Conservation (phyloP, 345 rosid genomes). For the Hypericum perforatum region DNA sequence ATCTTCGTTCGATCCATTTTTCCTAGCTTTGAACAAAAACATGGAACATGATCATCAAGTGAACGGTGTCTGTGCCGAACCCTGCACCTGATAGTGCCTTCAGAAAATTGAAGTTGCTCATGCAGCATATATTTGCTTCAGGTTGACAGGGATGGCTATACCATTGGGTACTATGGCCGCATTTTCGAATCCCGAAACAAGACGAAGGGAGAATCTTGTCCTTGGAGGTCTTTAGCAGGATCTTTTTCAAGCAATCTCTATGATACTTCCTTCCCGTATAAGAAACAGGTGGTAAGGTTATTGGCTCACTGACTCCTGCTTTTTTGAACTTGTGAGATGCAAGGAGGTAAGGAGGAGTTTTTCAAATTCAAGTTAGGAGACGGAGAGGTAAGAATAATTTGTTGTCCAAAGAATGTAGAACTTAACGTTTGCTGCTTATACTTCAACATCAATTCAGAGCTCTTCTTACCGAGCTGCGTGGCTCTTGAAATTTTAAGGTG, state of each 20-base stretch:
- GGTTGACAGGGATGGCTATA: slow-evolving; percentile 99
- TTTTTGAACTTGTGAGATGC: slow-evolving; percentile 6
- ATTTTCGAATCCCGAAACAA: slow-evolving; percentile 98
- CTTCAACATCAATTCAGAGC: no score
- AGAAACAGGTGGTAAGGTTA: no score
- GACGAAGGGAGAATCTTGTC: slow-evolving; percentile 46
- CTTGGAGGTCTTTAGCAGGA: neutral
- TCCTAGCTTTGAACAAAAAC: no score
- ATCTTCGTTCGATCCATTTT: no score
- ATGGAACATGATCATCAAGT: no score
- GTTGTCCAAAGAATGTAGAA: neutral
- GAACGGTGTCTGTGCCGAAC: no score
- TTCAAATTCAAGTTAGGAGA: slow-evolving; percentile 78
- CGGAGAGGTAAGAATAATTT: slow-evolving; percentile 37
- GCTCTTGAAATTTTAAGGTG: slow-evolving; percentile 43
- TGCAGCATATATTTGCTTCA: slow-evolving; percentile 18
- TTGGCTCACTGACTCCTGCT: no score
- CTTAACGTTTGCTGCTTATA: no score
- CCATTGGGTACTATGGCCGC: slow-evolving; percentile 97
- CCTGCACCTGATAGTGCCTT: no score
- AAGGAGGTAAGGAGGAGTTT: slow-evolving; percentile 85
- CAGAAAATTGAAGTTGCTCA: neutral
- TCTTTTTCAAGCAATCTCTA: slow-evolving; percentile 2
- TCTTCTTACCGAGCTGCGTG: slow-evolving; percentile 11
- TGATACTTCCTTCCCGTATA: no score